phyloP scores from a whole-genome alignment of 352 stramenopile genomes.

The Pythium dissotocum region DNA sequence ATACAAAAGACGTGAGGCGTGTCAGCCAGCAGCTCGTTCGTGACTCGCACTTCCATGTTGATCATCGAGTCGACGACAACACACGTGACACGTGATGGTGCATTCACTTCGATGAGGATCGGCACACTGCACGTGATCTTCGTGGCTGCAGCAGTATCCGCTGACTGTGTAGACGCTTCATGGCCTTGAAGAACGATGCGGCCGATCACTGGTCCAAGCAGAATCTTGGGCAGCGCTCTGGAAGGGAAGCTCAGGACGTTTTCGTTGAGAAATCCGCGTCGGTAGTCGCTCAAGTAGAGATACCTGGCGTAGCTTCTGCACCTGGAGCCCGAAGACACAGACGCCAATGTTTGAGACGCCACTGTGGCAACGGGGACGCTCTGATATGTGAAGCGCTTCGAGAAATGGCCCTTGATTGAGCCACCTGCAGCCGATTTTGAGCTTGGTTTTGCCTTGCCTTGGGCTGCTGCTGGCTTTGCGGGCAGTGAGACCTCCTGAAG shows the following conservation, averaged over 20 bases:
- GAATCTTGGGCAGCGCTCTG: slow-evolving; percentile 36
- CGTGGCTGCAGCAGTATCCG: too few species aligned
- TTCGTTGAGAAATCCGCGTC: slow-evolving; percentile 48
- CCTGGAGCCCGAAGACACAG: background rate
- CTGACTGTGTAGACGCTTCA: background rate
- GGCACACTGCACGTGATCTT: slow-evolving; percentile 32
- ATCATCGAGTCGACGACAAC: slow-evolving; percentile 62
- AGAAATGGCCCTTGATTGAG: slow-evolving; percentile 58
- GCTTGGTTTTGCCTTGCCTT: slow-evolving; percentile 18
- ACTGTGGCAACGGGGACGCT: slow-evolving; percentile 26
- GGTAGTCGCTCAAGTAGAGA: slow-evolving; percentile 59
- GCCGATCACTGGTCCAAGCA: slow-evolving; percentile 61
- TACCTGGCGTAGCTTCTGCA: slow-evolving; percentile 37
- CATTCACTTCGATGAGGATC: slow-evolving; percentile 71
- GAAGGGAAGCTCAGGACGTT: slow-evolving; percentile 58
- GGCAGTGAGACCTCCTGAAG: slow-evolving; percentile 22
- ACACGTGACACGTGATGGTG: slow-evolving; percentile 51
- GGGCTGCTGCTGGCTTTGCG: slow-evolving; percentile 18
- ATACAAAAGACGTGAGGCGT: slow-evolving; percentile 53
- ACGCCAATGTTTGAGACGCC: background rate
- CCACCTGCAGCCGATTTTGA: slow-evolving; percentile 7
- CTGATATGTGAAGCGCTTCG: slow-evolving; percentile 70
- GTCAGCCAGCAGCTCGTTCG: slow-evolving; percentile 31
- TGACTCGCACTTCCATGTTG: slow-evolving; percentile 49
- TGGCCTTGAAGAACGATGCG: slow-evolving; percentile 34